Evolutionary conservation across 2,329 filamentous ascomycete genomes (phyloP).

Genomic region (Nothophaeocryptopus gaeumannii): DNA sequence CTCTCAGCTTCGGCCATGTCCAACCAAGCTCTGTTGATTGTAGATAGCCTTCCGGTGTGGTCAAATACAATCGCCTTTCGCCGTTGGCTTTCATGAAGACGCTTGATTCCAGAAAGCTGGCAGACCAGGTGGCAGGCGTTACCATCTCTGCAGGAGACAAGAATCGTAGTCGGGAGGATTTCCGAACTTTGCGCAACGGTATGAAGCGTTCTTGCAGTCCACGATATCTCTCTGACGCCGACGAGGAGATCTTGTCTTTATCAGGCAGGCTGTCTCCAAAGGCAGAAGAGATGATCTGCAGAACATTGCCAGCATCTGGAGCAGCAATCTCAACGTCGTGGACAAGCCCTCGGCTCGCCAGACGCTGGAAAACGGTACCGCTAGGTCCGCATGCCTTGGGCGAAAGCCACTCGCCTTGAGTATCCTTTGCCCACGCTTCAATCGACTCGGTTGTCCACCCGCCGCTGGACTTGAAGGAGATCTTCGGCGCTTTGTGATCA

Average conservation of each 20-base stretch:
- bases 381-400: constrained; percentile 66
- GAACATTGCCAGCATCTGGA: constrained; percentile 65
- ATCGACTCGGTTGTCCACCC: constrained; percentile 51
- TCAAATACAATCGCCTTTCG: constrained; percentile 68
- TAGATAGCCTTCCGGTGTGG: constrained; percentile 70
- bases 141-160: constrained; percentile 69
- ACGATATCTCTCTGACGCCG: constrained; percentile 48
- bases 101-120: constrained; percentile 65
- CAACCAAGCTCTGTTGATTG: constrained; percentile 61
- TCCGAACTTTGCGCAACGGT: constrained; percentile 73
- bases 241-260: constrained; percentile 12
- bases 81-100: constrained; percentile 69
- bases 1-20: constrained; percentile 68
- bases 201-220: constrained; percentile 68
- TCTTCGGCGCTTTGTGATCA: constrained; percentile 19
- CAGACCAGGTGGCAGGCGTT: constrained; percentile 68
- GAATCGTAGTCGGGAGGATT: constrained; percentile 69
- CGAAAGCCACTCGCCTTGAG: constrained; percentile 58
- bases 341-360: constrained; percentile 71
- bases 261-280: constrained; percentile 53
- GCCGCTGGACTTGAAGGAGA: constrained; percentile 39
- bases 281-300: constrained; percentile 59
- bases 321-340: constrained; percentile 61
- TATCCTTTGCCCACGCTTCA: constrained; percentile 45
- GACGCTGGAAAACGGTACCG: constrained; percentile 64